Evolutionary conservation across 2,329 filamentous ascomycete genomes (phyloP).

Genomic region (Sordariomycetes sp.): DNA sequence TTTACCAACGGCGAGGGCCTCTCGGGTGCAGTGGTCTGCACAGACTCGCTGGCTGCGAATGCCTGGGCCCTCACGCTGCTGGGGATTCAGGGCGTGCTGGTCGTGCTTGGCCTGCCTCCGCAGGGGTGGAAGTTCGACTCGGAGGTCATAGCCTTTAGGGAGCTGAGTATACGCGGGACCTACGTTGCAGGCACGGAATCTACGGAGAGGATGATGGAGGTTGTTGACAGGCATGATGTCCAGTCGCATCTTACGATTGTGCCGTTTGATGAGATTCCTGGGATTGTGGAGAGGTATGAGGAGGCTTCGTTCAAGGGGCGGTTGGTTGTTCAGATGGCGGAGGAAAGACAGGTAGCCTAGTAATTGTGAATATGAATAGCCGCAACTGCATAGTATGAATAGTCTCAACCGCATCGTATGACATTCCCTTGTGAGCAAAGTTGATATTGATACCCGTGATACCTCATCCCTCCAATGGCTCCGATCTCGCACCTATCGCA

Average conservation of each 20-base stretch:
- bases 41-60: constrained; percentile 18
- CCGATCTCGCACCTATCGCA: too few relatives aligned
- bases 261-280: constrained; percentile 14
- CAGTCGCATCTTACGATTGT: constrained; percentile 16
- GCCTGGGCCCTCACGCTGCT: constrained; percentile 17
- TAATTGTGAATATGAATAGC: too few relatives aligned
- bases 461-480: too few relatives aligned
- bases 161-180: constrained; percentile 18
- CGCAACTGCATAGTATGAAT: too few relatives aligned
- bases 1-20: constrained; percentile 19
- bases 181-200: constrained; percentile 18
- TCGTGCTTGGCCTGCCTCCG: constrained; percentile 18
- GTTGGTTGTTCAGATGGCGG: constrained; percentile 15
- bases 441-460: too few relatives aligned
- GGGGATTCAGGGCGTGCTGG: constrained; percentile 17
- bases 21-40: constrained; percentile 19
- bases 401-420: too few relatives aligned
- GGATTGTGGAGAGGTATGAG: constrained; percentile 15
- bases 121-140: constrained; percentile 21
- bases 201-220: constrained; percentile 18
- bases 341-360: neutral
- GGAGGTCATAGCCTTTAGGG: constrained; percentile 16
- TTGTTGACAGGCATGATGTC: constrained; percentile 14
- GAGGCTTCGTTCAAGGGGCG: constrained; percentile 16
- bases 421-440: too few relatives aligned